Percentiles rank a stretch among this genome's conserved stretches.
phyloP scores from a whole-genome alignment of 2,329 filamentous ascomycete species.

The Claviceps purpurea region DNA sequence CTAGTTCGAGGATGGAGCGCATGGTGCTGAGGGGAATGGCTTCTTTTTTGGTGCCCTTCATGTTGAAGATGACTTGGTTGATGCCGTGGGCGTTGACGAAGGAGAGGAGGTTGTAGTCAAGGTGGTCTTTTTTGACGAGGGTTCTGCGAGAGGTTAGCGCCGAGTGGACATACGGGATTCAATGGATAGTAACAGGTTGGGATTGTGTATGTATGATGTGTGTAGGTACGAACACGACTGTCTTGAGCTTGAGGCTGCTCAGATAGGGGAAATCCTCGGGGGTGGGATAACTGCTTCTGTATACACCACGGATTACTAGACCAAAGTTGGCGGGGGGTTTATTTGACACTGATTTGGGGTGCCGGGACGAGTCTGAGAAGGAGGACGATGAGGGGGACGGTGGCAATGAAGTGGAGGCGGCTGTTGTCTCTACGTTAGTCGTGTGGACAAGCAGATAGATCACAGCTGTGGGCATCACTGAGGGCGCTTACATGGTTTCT shows the following conservation, averaged over 20 bases:
- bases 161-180: too few species aligned
- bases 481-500: constrained; percentile 1
- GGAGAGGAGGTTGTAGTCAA: constrained; percentile 33
- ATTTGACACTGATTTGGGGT: constrained; percentile 12
- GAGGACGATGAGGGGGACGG: constrained; percentile 1
- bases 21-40: constrained; percentile 55
- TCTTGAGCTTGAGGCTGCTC: constrained; percentile 55
- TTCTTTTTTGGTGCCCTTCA: constrained; percentile 80
- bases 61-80: constrained; percentile 58
- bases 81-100: constrained; percentile 60
- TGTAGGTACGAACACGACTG: constrained; percentile 51
- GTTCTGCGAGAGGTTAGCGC: constrained; percentile 30
- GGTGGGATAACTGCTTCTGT: constrained; percentile 69
- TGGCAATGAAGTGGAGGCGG: neutral
- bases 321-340: constrained; percentile 59
- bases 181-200: too few species aligned
- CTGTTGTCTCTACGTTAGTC: neutral
- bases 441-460: neutral
- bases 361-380: constrained; percentile 6
- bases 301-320: constrained; percentile 58
- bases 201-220: too few species aligned
- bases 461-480: neutral
- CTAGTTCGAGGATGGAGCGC: constrained; percentile 54
- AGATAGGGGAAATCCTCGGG: constrained; percentile 59
- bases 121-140: constrained; percentile 48